Conservation (phyloP, 257 asterid species). For the Lycium ferocissimum region DNA sequence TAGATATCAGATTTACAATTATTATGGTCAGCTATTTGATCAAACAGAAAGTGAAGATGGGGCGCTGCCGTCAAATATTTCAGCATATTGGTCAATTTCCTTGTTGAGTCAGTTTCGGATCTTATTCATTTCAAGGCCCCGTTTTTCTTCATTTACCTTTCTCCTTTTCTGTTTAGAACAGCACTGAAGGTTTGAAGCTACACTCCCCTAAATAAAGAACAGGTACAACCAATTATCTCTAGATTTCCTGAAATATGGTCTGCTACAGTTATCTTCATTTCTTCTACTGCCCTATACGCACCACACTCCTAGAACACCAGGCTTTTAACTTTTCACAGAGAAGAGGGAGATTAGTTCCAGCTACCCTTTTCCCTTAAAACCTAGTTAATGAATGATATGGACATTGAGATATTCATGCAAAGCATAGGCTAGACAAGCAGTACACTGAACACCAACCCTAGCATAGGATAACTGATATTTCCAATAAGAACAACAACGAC, state of each 20-base stretch:
- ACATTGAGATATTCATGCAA: no score
- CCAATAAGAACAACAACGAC: not conserved
- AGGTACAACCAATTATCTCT: not conserved
- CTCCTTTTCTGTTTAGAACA: not conserved
- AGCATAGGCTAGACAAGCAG: no score
- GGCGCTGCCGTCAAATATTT: not conserved
- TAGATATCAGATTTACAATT: not conserved
- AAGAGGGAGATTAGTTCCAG: not conserved
- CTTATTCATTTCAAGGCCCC: not conserved
- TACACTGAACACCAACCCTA: not conserved
- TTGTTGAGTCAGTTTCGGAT: not conserved
- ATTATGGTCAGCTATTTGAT: not conserved
- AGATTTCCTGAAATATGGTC: not conserved
- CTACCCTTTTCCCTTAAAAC: not conserved
- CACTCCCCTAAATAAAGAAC: not conserved
- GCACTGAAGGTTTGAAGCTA: not conserved
- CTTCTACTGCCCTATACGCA: not conserved
- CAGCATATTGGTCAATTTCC: not conserved
- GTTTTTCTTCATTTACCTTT: not conserved
- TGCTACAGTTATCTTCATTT: not conserved
- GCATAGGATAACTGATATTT: not conserved
- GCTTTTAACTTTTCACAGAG: not conserved
- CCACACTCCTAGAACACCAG: not conserved
- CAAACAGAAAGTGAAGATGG: not conserved
- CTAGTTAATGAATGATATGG: not conserved